Conservation (phyloP, 2,329 filamentous ascomycete species). For the Fusarium sp. region DNA sequence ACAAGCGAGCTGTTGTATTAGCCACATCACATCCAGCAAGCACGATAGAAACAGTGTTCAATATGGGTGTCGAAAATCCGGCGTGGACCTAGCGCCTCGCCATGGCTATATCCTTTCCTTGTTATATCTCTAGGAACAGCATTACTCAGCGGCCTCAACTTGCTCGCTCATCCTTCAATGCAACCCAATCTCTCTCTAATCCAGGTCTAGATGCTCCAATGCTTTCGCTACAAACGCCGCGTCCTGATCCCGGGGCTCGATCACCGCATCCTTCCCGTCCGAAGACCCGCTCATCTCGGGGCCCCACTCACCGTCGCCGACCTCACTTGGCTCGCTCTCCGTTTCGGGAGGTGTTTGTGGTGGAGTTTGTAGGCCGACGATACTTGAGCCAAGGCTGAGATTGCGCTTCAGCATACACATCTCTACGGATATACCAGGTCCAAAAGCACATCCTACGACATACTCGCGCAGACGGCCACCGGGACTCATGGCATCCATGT, state of each 20-base stretch:
- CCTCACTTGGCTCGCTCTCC: constrained; percentile 64
- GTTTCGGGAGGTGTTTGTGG: constrained; percentile 68
- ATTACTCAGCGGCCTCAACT: not conserved
- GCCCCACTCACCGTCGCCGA: constrained; percentile 50
- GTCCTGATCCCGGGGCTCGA: constrained; percentile 27
- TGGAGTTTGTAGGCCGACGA: constrained; percentile 62
- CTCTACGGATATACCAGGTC: constrained; percentile 76
- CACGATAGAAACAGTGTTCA: not conserved
- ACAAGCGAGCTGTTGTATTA: not conserved
- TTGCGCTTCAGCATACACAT: constrained; percentile 73
- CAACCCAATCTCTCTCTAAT: constrained; percentile 29
- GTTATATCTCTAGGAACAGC: not conserved
- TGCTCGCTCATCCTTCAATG: not conserved
- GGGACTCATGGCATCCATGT: constrained; percentile 69
- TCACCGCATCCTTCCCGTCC: constrained; percentile 18
- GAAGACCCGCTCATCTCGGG: constrained; percentile 24
- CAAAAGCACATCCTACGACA: constrained; percentile 76
- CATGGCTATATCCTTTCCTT: not conserved
- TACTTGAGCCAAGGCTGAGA: constrained; percentile 19
- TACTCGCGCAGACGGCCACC: constrained; percentile 64
- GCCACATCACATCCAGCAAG: not conserved
- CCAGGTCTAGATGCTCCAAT: constrained; percentile 42
- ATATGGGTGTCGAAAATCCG: not conserved
- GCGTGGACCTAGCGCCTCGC: not conserved
- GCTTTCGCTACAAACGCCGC: constrained; percentile 36